A percentile compares a stretch with the other conserved stretches of the same genome.
Evolutionary conservation across 2,329 filamentous ascomycete species (phyloP).

Genomic region (Aspergillus latus): DNA sequence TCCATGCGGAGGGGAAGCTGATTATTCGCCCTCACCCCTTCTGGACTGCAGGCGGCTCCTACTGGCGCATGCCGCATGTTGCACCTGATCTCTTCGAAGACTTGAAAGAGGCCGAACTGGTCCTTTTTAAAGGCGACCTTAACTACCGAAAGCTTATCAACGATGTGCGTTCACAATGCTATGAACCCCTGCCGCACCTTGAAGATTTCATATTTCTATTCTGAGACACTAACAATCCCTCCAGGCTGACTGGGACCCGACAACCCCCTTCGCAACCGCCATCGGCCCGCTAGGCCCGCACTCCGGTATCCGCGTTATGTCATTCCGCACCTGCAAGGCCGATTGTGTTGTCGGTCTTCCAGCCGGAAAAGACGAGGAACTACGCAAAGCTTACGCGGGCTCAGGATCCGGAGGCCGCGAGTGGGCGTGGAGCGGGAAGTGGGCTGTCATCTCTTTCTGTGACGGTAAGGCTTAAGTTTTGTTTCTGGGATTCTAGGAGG

Average conservation of each 20-base stretch:
- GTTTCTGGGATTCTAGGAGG: not conserved
- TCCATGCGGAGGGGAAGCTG: slow-evolving; percentile 82
- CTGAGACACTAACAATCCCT: not conserved
- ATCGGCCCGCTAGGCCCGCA: slow-evolving; percentile 80
- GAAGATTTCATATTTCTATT: not conserved
- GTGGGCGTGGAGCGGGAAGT: slow-evolving; percentile 96
- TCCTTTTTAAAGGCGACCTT: slow-evolving; percentile 95
- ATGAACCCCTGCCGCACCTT: not conserved
- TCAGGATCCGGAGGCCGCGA: slow-evolving; percentile 69
- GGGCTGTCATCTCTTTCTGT: slow-evolving; percentile 88
- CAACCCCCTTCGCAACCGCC: slow-evolving; percentile 79
- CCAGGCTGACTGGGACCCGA: slow-evolving; percentile 76
- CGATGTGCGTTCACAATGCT: slow-evolving; percentile 63
- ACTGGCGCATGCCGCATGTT: slow-evolving; percentile 76
- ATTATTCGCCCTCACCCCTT: slow-evolving; percentile 81
- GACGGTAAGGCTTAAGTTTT: slow-evolving; percentile 56
- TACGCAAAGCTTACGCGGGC: slow-evolving; percentile 67
- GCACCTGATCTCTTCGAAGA: slow-evolving; percentile 71
- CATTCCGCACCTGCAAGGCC: slow-evolving; percentile 91
- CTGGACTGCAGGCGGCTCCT: slow-evolving; percentile 87
- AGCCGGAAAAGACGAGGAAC: slow-evolving; percentile 76
- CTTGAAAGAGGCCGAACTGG: slow-evolving; percentile 77
- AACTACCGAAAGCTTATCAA: slow-evolving; percentile 93
- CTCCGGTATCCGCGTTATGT: slow-evolving; percentile 80
- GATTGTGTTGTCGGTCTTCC: slow-evolving; percentile 91